These are phyloP conservation scores for Umbelopsis sp. DNA, from an alignment of 192 early-diverging fungal species.

Conservation along the genomic window DNA sequence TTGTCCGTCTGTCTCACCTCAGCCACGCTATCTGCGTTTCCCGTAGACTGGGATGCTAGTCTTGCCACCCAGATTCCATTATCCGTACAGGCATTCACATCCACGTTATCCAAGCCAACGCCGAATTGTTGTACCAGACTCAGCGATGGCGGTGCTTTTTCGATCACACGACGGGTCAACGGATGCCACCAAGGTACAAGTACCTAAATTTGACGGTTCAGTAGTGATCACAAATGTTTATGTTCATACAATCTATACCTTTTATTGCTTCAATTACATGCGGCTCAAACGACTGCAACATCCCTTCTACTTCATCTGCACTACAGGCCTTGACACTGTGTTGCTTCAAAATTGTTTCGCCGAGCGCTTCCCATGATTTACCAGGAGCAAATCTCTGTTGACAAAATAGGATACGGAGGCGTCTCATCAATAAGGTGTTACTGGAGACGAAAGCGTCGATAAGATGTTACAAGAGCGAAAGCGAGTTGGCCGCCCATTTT, in stretches of 20 bases:
- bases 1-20: not conserved
- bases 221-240: no score
- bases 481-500: no score
- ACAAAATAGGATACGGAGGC: conserved; percentile 1
- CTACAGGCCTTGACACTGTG: not conserved
- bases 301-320: not conserved
- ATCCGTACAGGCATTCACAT: conserved; percentile 14
- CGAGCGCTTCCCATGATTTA: not conserved
- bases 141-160: conserved; percentile 3
- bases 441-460: no score
- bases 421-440: no score
- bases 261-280: not conserved
- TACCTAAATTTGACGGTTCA: no score
- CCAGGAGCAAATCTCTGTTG: not conserved
- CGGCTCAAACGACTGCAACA: not conserved
- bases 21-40: conserved; percentile 22
- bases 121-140: conserved; percentile 17
- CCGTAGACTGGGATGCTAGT: conserved; percentile 4
- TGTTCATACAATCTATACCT: no score
- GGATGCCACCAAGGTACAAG: conserved; percentile 24
- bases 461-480: no score
- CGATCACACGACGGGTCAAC: not conserved
- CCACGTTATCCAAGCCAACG: conserved; percentile 21
- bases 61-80: conserved; percentile 22
- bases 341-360: not conserved